Conservation (phyloP, 371 early-diverging fungal genomes). For the Fennellomyces sp. region DNA sequence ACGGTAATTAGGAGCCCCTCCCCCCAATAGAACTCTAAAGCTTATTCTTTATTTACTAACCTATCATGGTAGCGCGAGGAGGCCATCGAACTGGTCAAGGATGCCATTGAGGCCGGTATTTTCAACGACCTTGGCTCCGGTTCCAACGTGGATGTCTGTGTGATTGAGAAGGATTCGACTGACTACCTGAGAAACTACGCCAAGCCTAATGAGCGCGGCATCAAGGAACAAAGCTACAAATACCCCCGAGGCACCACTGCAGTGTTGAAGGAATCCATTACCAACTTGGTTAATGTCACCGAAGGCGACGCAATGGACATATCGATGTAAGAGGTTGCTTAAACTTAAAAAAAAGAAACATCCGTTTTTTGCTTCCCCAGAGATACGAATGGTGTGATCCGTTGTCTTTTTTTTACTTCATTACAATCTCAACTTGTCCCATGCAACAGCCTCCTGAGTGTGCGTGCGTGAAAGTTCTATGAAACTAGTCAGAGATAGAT, state of each 20-base stretch:
- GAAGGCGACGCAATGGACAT: slow-evolving; percentile 59
- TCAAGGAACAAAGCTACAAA: slow-evolving; percentile 83
- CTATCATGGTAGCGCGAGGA: slow-evolving; percentile 75
- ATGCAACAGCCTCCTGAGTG: no score
- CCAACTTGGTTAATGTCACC: slow-evolving; percentile 35
- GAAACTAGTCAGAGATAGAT: no score
- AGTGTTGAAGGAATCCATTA: slow-evolving; percentile 47
- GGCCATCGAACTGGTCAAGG: slow-evolving; percentile 91
- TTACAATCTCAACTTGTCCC: background rate
- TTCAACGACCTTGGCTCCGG: slow-evolving; percentile 99
- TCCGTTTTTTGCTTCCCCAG: background rate
- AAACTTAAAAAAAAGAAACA: background rate
- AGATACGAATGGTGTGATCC: background rate
- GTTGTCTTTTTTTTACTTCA: background rate
- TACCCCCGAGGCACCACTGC: slow-evolving; percentile 53
- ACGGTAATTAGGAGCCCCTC: slow-evolving; percentile 49
- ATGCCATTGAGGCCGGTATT: slow-evolving; percentile 98
- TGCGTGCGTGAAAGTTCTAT: slow-evolving; percentile 2
- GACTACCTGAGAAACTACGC: slow-evolving; percentile 88
- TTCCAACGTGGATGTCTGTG: slow-evolving; percentile 96
- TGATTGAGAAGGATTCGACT: slow-evolving; percentile 82
- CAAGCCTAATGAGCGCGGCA: slow-evolving; percentile 87
- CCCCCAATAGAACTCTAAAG: background rate
- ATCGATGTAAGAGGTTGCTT: slow-evolving; percentile 31
- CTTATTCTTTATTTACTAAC: background rate